Base-by-base conservation (phyloP, 768 basidiomycete genomes). In the Mycena rosella region DNA sequence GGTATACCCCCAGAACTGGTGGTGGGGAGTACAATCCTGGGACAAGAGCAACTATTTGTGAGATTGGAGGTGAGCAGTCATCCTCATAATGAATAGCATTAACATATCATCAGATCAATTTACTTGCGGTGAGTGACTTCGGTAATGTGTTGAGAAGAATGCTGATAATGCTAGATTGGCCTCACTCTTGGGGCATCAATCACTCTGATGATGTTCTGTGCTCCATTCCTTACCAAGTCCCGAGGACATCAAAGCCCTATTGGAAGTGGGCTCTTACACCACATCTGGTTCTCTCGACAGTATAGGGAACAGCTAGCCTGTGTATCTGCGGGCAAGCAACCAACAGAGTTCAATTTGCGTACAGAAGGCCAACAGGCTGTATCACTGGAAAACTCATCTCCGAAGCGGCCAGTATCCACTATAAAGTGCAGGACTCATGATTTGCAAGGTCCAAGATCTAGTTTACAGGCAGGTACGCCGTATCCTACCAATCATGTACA, bases 201-300 rank as follows among this genome's bases (percentile, higher is more conserved):
- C 27, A 29, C 18, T 20, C 49, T 51, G 14, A 51, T 51, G 7
- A 51, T 51, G 26, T 26, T 51, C 14, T 29, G 26, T 51, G 49
- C 18, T 17, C 26, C 49, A 51, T 29, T 51, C 13, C 26, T 51
- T 14, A 29, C 15, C 26, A 47, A 8, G 45, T 5, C 20, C 20
- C 3, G 26, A 30, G 18, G 15, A 29, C 29, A 2, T 14, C 26
- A 51, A 51, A 29, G 49, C 24, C 49, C 14, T 14, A 51, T 51
- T 51, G 49, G 49, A 51, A 51, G 26, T 51, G 49, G 26, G 9
- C 26, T 51, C 49, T 14, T 51, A 10, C 49, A 51, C 18, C 49
- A 51, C 27, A 29, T 51, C 26, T 51, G 49, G 8, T 51, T 51
- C 24, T 51, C 49, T 29, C 49, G 29, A 20, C 49, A 51, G 24